Conservation (phyloP, 768 basidiomycete genomes). For the Chiua virens region DNA sequence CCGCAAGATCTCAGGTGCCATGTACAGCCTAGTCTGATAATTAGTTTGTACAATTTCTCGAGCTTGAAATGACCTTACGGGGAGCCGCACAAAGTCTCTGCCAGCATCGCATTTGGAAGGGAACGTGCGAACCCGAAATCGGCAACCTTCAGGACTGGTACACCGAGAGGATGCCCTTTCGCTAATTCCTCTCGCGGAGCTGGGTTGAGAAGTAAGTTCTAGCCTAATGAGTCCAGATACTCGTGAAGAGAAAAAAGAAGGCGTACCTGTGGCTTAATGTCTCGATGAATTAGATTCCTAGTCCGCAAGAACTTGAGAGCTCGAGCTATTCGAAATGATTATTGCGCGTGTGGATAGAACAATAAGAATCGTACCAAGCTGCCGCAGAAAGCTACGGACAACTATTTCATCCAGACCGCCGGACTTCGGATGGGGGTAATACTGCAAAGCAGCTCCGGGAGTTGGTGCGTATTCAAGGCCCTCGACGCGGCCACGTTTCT, state of each 20-base stretch:
- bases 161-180: constrained; percentile 85
- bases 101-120: constrained; percentile 89
- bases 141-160: constrained; percentile 94
- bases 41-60: neutral
- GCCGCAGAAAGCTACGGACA: constrained; percentile 88
- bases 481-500: constrained; percentile 93
- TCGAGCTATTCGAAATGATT: constrained; percentile 57
- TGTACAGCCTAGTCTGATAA: constrained; percentile 68
- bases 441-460: constrained; percentile 69
- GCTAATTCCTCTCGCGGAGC: constrained; percentile 77
- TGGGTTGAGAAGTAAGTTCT: constrained; percentile 91
- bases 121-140: constrained; percentile 98
- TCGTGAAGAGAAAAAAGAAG: neutral
- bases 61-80: constrained; percentile 58
- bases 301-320: constrained; percentile 91
- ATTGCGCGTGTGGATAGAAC: neutral
- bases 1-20: constrained; percentile 97
- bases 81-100: constrained; percentile 96
- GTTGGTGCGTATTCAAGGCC: constrained; percentile 79
- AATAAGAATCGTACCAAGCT: constrained; percentile 59
- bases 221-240: constrained; percentile 7
- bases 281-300: constrained; percentile 90
- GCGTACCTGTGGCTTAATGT: constrained; percentile 90
- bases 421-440: constrained; percentile 87
- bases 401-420: constrained; percentile 91